phyloP scores from a whole-genome alignment of 1,284 basidiomycete genomes.

The Naganishia albida region DNA sequence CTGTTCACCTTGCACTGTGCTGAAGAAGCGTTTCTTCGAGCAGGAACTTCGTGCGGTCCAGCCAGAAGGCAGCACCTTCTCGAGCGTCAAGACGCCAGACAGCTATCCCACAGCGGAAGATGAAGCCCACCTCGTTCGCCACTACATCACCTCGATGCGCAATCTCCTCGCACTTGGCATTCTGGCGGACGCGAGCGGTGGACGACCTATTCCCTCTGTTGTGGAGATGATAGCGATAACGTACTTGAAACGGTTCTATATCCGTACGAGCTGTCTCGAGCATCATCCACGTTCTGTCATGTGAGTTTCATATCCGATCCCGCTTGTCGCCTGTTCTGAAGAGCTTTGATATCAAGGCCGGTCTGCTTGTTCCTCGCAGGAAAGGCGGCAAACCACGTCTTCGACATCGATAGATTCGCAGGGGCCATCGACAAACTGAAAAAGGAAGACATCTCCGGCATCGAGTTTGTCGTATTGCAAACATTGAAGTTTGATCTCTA shows the following conservation, averaged over 20 bases:
- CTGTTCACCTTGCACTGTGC: neutral
- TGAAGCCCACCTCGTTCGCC: conserved; percentile 82
- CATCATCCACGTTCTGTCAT: conserved; percentile 99
- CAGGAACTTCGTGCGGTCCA: conserved; percentile 16
- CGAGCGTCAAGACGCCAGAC: conserved; percentile 38
- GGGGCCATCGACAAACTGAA: conserved; percentile 74
- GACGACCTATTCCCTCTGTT: conserved; percentile 72
- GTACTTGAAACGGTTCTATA: conserved; percentile 95
- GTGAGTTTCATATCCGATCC: conserved; percentile 59
- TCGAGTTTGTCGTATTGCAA: conserved; percentile 94
- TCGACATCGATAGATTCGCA: conserved; percentile 81
- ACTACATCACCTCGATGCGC: conserved; percentile 87
- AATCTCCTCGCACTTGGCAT: conserved; percentile 65
- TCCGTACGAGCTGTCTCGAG: conserved; percentile 98
- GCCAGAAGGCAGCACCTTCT: conserved; percentile 34
- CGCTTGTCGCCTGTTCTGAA: neutral
- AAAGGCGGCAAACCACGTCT: conserved; percentile 92
- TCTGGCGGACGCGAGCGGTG: conserved; percentile 38
- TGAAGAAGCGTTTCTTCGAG: neutral
- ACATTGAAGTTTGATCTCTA: conserved; percentile 90
- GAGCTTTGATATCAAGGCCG: conserved; percentile 62
- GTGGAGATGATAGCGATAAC: conserved; percentile 89
- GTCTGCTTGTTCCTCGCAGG: conserved; percentile 93
- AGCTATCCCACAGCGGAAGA: conserved; percentile 75
- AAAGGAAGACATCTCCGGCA: conserved; percentile 78